Conservation (phyloP, 306 rosid species). For the Casuarina cunninghamiana region DNA sequence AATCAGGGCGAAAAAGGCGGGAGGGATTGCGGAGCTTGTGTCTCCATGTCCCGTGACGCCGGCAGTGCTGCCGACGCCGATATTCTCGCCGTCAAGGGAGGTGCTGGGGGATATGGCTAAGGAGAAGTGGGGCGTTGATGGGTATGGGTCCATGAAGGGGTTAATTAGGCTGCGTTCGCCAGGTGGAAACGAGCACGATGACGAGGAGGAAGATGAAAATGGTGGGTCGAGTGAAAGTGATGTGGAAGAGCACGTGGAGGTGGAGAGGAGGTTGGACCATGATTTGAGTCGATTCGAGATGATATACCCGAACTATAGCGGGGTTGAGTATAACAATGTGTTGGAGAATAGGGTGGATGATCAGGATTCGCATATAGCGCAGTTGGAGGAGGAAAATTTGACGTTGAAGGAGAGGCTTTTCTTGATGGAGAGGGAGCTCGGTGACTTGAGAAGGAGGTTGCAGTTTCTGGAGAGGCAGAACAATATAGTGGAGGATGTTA, state of each 20-base stretch:
- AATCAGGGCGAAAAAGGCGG: constrained; percentile 64
- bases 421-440: constrained; percentile 80
- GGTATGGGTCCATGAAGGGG: constrained; percentile 86
- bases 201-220: constrained; percentile 49
- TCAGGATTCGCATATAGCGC: constrained; percentile 91
- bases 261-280: constrained; percentile 88
- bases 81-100: constrained; percentile 66
- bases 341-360: constrained; percentile 90
- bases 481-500: constrained; percentile 25
- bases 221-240: constrained; percentile 87
- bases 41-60: constrained; percentile 91
- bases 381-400: constrained; percentile 91
- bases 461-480: constrained; percentile 53
- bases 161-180: constrained; percentile 65
- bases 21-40: constrained; percentile 75
- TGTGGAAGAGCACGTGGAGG: constrained; percentile 88
- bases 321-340: constrained; percentile 69
- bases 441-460: constrained; percentile 74
- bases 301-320: constrained; percentile 75
- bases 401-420: constrained; percentile 87
- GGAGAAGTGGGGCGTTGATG: constrained; percentile 85
- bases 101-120: constrained; percentile 60
- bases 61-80: constrained; percentile 78
- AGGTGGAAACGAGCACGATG: constrained; percentile 42
- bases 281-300: constrained; percentile 94